These are phyloP conservation scores for Clausena lansium DNA, from an alignment of 345 rosid genomes.

Conservation along the genomic window DNA sequence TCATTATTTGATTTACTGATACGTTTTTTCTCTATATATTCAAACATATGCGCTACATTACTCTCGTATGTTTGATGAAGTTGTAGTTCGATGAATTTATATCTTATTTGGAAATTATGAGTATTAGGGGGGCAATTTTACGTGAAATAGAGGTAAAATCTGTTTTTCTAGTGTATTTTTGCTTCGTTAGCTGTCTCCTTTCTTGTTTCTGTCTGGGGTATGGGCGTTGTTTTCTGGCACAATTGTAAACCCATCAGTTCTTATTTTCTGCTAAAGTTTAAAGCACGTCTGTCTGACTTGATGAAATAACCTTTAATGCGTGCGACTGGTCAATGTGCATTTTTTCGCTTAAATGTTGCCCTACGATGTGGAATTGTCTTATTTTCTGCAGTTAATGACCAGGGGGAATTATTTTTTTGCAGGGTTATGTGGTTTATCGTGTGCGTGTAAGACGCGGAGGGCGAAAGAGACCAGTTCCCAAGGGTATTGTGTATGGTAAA, in stretches of 20 bases:
- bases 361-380: too few relatives aligned
- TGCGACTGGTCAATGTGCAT: neutral
- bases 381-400: constrained; percentile 3
- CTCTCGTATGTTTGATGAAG: too few relatives aligned
- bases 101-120: neutral
- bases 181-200: neutral
- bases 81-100: neutral
- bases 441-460: constrained; percentile 91
- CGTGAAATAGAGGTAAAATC: neutral
- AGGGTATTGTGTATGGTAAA: constrained; percentile 90
- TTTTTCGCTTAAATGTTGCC: neutral
- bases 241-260: neutral
- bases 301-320: neutral
- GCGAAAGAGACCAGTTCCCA: constrained; percentile 81
- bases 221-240: neutral
- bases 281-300: neutral
- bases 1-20: neutral
- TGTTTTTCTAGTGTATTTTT: neutral
- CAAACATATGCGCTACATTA: too few relatives aligned
- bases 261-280: neutral
- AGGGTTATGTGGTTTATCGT: constrained; percentile 81
- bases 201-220: neutral
- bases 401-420: neutral
- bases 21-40: neutral
- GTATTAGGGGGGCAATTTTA: neutral